Evolutionary conservation across 2,329 filamentous ascomycete genomes (phyloP).

Genomic region (Diplodia scrobiculata): DNA sequence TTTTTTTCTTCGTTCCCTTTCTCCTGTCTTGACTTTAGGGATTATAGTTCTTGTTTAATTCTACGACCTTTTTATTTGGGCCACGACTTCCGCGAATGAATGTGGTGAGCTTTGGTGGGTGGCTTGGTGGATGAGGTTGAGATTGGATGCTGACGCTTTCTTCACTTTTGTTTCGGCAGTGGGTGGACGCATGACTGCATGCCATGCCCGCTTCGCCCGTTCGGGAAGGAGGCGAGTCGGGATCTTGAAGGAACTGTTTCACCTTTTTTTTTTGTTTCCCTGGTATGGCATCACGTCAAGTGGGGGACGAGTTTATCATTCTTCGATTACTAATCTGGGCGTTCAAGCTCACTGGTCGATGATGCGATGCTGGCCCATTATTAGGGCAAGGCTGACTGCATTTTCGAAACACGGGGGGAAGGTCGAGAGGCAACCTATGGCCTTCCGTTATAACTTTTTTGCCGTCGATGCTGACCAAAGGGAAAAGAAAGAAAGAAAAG

Average conservation of each 20-base stretch:
- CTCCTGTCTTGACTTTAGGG: not conserved
- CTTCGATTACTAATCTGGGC: not conserved
- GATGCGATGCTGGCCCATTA: too few species aligned
- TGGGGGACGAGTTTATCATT: not conserved
- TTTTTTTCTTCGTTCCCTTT: not conserved
- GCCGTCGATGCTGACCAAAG: too few species aligned
- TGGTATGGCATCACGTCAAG: not conserved
- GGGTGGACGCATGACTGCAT: not conserved
- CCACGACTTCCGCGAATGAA: not conserved
- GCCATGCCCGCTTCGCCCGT: not conserved
- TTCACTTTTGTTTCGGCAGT: not conserved
- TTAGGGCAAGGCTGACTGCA: too few species aligned
- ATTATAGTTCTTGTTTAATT: constrained; percentile 22
- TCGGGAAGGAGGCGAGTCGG: not conserved
- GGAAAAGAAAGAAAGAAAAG: too few species aligned
- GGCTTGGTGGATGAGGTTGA: not conserved
- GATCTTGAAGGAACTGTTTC: not conserved
- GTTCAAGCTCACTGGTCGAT: too few species aligned
- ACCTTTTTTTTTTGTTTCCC: not conserved
- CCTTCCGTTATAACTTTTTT: too few species aligned
- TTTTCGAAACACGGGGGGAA: too few species aligned
- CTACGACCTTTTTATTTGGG: not conserved
- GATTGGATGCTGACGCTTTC: not conserved
- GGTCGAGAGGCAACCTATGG: too few species aligned
- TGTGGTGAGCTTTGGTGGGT: not conserved